Percentiles rank a stretch among this genome's conserved stretches.
Evolutionary conservation across 2,329 filamentous ascomycete genomes (phyloP).

Genomic region (Xylariaceae sp.): DNA sequence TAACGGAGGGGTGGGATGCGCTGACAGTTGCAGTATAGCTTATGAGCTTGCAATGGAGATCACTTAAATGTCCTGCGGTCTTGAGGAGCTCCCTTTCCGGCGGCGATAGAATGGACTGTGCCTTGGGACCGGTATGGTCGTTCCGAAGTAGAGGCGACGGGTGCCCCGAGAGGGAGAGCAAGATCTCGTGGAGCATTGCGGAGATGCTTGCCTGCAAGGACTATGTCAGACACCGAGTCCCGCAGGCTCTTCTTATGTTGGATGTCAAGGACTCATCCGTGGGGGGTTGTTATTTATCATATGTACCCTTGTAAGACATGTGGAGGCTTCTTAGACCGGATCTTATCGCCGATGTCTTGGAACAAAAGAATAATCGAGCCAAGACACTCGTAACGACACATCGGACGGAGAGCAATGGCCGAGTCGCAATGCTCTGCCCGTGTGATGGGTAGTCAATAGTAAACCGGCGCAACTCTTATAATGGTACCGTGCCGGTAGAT

Average conservation of each 20-base stretch:
- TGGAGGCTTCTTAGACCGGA: slow-evolving; percentile 40
- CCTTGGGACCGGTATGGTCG: slow-evolving; percentile 48
- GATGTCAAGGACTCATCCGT: slow-evolving; percentile 7
- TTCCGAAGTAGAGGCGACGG: slow-evolving; percentile 81
- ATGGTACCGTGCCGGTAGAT: not conserved
- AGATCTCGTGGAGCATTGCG: slow-evolving; percentile 95
- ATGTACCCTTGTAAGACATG: slow-evolving; percentile 31
- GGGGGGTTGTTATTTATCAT: not conserved
- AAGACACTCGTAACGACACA: slow-evolving; percentile 59
- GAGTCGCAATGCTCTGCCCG: not conserved
- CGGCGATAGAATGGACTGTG: slow-evolving; percentile 63
- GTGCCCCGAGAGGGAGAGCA: slow-evolving; percentile 93
- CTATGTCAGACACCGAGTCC: slow-evolving; percentile 25
- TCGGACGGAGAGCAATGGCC: slow-evolving; percentile 31
- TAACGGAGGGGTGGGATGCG: slow-evolving; percentile 72
- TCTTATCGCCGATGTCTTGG: slow-evolving; percentile 46
- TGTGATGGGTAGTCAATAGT: too few species aligned
- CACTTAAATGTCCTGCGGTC: slow-evolving; percentile 75
- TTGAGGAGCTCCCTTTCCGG: slow-evolving; percentile 82
- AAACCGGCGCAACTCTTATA: not conserved
- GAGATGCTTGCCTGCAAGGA: slow-evolving; percentile 20
- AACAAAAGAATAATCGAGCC: slow-evolving; percentile 53
- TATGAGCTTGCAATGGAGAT: slow-evolving; percentile 74
- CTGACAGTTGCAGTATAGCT: slow-evolving; percentile 68
- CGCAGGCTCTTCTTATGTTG: slow-evolving; percentile 7